Conservation (phyloP, 768 basidiomycete species). For the Chiua virens region DNA sequence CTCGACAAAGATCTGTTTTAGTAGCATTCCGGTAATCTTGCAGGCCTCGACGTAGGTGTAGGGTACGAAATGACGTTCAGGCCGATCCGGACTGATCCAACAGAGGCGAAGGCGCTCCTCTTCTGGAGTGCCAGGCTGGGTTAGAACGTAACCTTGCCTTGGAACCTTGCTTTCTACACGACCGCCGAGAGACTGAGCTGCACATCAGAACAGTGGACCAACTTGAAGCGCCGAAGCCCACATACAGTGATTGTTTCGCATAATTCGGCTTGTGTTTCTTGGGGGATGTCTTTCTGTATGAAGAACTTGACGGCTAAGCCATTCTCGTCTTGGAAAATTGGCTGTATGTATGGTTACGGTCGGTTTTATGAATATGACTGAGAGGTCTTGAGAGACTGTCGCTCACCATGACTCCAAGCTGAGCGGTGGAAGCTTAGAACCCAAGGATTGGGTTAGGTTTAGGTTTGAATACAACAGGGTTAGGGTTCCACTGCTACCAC, state of each 20-base stretch:
- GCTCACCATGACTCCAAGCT: constrained; percentile 21
- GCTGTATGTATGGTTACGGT: constrained; percentile 36
- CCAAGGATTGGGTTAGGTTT: constrained; percentile 36
- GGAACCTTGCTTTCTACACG: constrained; percentile 79
- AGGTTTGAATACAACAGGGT: constrained; percentile 16
- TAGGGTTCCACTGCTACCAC: constrained; percentile 7
- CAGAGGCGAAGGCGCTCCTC: constrained; percentile 74
- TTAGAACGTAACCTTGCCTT: constrained; percentile 70
- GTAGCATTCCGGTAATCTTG: constrained; percentile 68
- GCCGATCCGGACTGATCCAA: constrained; percentile 68
- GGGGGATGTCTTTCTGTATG: constrained; percentile 73
- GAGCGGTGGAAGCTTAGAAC: constrained; percentile 19
- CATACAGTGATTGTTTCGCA: constrained; percentile 71
- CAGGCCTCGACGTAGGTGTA: constrained; percentile 85
- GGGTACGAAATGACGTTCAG: constrained; percentile 76
- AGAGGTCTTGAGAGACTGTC: constrained; percentile 1
- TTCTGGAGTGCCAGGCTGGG: constrained; percentile 66
- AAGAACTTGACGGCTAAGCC: constrained; percentile 80
- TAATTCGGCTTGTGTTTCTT: constrained; percentile 67
- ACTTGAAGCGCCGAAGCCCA: neutral
- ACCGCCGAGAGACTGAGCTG: constrained; percentile 63
- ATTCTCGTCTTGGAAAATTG: constrained; percentile 69
- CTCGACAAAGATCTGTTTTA: constrained; percentile 76
- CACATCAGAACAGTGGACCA: constrained; percentile 5
- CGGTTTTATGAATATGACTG: neutral